Base-by-base conservation (phyloP, 176 grass and related monocot genomes). In the Poa annua region DNA sequence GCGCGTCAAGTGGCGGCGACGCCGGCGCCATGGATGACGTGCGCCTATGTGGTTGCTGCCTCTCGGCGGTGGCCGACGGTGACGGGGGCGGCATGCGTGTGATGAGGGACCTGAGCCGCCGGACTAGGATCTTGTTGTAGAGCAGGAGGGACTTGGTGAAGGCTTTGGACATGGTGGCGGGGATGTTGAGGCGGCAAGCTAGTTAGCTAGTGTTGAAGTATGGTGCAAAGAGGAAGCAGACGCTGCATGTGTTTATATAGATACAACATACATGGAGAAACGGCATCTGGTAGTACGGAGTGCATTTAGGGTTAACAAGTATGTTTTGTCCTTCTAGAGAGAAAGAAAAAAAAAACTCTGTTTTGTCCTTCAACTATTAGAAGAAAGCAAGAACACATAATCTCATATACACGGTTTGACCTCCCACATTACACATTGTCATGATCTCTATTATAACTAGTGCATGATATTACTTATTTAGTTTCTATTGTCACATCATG, bases 101-200 rank as follows among this genome's bases (percentile, higher is more conserved):
- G 83, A 77, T 6, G 54, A 89, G 78, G 55, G 85, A 41, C 19
- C 62, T 91, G 54, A 94, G 80, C 69, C 89, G 80, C 70, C 80
- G 86, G 17, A 78, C 25, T 48, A 93, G 84, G 55, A 72, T 62
- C 76, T 62, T 88, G 83, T 86, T 81, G 63, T 86, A 71, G 22
- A 74, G 26, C 54, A 88, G 44, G 49, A 91, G 56, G 38, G 86
- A 89, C 54, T 72, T 89, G 67, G 73, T 66, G 52, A 91, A 89
- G 54, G 71, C 54, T 62, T 91, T 88, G 49, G 83, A 86, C 89
- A 91, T 94, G 86, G 59, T 49, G 68, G n/a, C 66, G 6, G 54
- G 71, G 80, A 62, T 65, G n/a, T 53, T 10, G 7, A 49, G 42
- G 77, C 44, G n/a, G 67, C 13, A 16, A 50, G 48, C 32, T 80